Evolutionary conservation across 2,329 filamentous ascomycete species (phyloP), one percentile per base, ranked within the genome.

Genomic region (Dactylella cylindrospora): DNA sequence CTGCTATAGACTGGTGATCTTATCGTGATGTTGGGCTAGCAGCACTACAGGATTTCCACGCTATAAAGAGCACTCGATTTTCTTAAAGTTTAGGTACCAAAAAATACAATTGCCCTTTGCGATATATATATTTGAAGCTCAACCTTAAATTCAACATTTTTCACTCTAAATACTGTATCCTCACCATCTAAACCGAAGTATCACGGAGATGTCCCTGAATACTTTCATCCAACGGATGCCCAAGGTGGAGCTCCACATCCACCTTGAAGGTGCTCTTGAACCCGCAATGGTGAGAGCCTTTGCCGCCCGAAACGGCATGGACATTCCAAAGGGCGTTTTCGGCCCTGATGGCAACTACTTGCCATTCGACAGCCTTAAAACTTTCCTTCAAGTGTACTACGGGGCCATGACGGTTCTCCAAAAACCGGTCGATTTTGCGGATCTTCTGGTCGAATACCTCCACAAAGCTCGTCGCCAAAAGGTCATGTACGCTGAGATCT

Each of bases 161-260:
- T n/a, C n/a, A n/a, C n/a, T n/a, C n/a, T n/a, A n/a, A n/a, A n/a
- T n/a, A n/a, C n/a, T n/a, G n/a, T n/a, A n/a, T n/a, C n/a, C n/a
- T n/a, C n/a, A n/a, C n/a, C n/a, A n/a, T n/a, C n/a, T n/a, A n/a
- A n/a, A n/a, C n/a, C n/a, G n/a, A n/a, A n/a, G n/a, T n/a, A n/a
- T n/a, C n/a, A n/a, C n/a, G n/a, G n/a, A n/a, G n/a, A n/a, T n/a
- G n/a, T n/a, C n/a, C n/a, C n/a, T n/a, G n/a, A n/a, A n/a, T n/a
- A n/a, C n/a, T n/a, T n/a, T n/a, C n/a, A n/a, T n/a, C n/a, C n/a
- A n/a, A n/a, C n/a, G n/a, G n/a, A n/a, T n/a, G n/a, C n/a, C n/a
- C n/a, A n/a, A n/a, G n/a, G n/a, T n/a, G n/a, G 87, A 91, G 72
- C 86, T 90, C 70, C 87, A 90, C 73, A 80, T 90, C 49, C 87